phyloP scores from a whole-genome alignment of 768 basidiomycete genomes.

The Scleroderma bovista region DNA sequence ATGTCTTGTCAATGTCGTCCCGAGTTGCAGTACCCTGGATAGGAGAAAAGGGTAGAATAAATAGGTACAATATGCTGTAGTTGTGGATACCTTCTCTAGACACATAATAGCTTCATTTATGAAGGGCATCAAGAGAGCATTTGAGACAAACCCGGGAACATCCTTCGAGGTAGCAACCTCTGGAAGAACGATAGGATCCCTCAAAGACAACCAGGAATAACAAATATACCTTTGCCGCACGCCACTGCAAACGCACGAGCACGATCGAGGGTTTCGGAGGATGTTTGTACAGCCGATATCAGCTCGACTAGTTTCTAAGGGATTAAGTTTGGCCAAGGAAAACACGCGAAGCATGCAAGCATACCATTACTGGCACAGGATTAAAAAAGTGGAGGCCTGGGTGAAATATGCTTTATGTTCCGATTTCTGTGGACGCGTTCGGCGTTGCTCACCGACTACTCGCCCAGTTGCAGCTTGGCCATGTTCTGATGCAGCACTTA shows the following conservation, averaged over 20 bases:
- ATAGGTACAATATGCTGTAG: background rate
- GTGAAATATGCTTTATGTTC: background rate
- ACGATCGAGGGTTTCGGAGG: slow-evolving; percentile 64
- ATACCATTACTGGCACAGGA: slow-evolving; percentile 93
- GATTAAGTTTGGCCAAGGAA: background rate
- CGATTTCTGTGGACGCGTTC: background rate
- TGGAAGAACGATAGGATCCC: slow-evolving; percentile 23
- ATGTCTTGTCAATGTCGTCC: slow-evolving; percentile 93
- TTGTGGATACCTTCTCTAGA: slow-evolving; percentile 66
- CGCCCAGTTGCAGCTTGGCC: slow-evolving; percentile 63
- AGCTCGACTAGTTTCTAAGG: slow-evolving; percentile 88
- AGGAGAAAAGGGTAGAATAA: background rate
- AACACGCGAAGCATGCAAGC: background rate
- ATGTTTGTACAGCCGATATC: slow-evolving; percentile 90
- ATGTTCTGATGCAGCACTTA: slow-evolving; percentile 52
- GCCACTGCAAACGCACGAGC: slow-evolving; percentile 79
- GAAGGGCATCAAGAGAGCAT: slow-evolving; percentile 94
- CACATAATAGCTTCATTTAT: slow-evolving; percentile 97
- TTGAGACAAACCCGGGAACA: slow-evolving; percentile 93
- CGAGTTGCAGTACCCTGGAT: slow-evolving; percentile 83
- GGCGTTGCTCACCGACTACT: slow-evolving; percentile 62
- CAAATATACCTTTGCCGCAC: slow-evolving; percentile 73
- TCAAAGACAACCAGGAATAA: background rate
- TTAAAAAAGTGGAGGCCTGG: slow-evolving; percentile 92
- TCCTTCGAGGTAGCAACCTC: slow-evolving; percentile 90